These are phyloP conservation scores for grape (Vitis vinifera) DNA, from an alignment of 164 flowering plant genomes.

Conservation along the genomic window ASM3070453v1 NC_081812.1:20284501-20285000, in stretches of 20 bases:
- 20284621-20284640: slow-evolving; percentile 42
- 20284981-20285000: not conserved
- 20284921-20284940: slow-evolving; percentile 64
- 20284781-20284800: slow-evolving; percentile 64
- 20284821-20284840: not conserved
- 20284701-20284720: slow-evolving; percentile 38
- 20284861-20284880: slow-evolving; percentile 2
- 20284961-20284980: not conserved
- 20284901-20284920: slow-evolving; percentile 72
- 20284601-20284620: slow-evolving; percentile 26
- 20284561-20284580: slow-evolving; percentile 33
- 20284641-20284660: slow-evolving; percentile 35
- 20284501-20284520: slow-evolving; percentile 31
- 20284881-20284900: slow-evolving; percentile 73
- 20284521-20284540: slow-evolving; percentile 54
- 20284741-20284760: slow-evolving; percentile 37
- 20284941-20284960: slow-evolving; percentile 81
- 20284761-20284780: slow-evolving; percentile 76
- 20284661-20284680: slow-evolving; percentile 68
- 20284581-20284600: slow-evolving; percentile 29
- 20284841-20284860: not conserved
- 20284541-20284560: slow-evolving; percentile 41
- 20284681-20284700: slow-evolving; percentile 55
- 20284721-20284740: slow-evolving; percentile 20
- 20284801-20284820: not conserved